A percentile compares a stretch with the other conserved stretches of the same genome.
These are phyloP conservation scores for Tolypocladium nubicola DNA, from an alignment of 2,329 filamentous ascomycete genomes.

Conservation along the genomic window DNA sequence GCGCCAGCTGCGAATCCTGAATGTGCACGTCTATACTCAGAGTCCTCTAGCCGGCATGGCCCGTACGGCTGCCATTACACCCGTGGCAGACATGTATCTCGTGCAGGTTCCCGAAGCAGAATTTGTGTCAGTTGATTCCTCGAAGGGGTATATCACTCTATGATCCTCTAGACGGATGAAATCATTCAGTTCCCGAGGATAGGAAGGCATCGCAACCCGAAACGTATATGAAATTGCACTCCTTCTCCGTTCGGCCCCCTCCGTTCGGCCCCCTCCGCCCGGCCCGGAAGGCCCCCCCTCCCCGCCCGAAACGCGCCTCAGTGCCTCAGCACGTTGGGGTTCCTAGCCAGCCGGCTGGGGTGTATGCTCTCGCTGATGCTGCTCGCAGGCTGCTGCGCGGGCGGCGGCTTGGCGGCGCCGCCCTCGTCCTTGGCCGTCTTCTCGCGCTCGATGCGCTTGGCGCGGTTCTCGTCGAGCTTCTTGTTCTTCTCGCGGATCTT, in stretches of 20 bases:
- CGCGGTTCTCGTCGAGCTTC: constrained; percentile 62
- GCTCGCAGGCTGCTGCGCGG: constrained; percentile 10
- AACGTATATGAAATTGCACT: neutral
- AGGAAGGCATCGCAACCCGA: neutral
- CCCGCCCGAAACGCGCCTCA: neutral
- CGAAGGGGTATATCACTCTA: neutral
- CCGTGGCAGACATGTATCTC: neutral
- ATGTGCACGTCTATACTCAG: neutral
- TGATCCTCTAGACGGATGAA: neutral
- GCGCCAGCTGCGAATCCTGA: neutral
- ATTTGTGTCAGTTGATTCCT: neutral
- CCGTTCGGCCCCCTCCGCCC: too few species aligned
- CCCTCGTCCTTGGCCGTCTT: constrained; percentile 24
- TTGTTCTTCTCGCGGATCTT: constrained; percentile 81
- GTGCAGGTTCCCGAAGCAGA: too few species aligned
- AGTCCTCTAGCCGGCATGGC: neutral
- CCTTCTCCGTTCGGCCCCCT: neutral
- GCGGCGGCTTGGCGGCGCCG: constrained; percentile 13
- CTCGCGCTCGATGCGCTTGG: constrained; percentile 36
- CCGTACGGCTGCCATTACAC: too few species aligned
- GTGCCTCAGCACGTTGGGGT: constrained; percentile 3
- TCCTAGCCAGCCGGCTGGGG: constrained; percentile 35
- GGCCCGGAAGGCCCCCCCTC: neutral
- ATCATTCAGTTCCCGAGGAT: too few species aligned
- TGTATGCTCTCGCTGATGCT: constrained; percentile 29